Evolutionary conservation across 2,329 filamentous ascomycete genomes (phyloP), one percentile per base, ranked within the genome.

Genomic region (Raffaelea deltoideospora): DNA sequence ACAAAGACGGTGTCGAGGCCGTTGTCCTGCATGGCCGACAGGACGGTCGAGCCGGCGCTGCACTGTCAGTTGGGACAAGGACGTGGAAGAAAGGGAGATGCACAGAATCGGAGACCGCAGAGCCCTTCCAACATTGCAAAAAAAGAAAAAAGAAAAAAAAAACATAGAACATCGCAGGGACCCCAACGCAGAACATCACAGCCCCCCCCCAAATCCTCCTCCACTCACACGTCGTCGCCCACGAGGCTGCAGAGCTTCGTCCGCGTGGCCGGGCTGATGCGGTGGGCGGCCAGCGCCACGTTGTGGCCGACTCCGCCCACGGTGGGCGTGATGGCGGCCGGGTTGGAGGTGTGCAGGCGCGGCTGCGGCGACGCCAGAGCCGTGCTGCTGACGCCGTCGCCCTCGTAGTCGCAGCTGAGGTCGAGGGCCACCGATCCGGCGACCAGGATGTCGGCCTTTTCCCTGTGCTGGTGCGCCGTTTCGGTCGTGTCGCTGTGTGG

Each of bases 271-370:
- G 72, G 74, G 41, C 80, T 69, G 13, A 66, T 66, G 23, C 77
- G 69, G 46, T 86, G 81, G 1, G 83, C 78, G 31, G 88, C 87
- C 33, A 85, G 69, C 14, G 90, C 85, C 31, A 96, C 84, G 50
- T 96, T 96, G 50, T 86, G 79, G 7, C 84, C 90, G 8, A 96
- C 90, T 7, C 90, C 90, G 11, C 90, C 90, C 8, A 95, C 70
- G 1, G 80, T 83, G 51, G 93, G 85, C 26, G 63, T 74, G 45
- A 95, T 92, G 13, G 65, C 62, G 8, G 86, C 76, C 34, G 83
- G 83, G 50, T 96, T 96, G 1, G 88, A 96, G 1, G 86, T 94
- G 41, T 87, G 72, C 27, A 77, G 62, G 41, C 87, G 72, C 27
- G 77, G 62, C 35, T 67, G 60, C 6, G 76, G 68, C 5, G 57